A percentile compares a stretch with the other conserved stretches of the same genome.
Conservation (phyloP, 441 rosid species). For the Syzygium malaccense region DNA sequence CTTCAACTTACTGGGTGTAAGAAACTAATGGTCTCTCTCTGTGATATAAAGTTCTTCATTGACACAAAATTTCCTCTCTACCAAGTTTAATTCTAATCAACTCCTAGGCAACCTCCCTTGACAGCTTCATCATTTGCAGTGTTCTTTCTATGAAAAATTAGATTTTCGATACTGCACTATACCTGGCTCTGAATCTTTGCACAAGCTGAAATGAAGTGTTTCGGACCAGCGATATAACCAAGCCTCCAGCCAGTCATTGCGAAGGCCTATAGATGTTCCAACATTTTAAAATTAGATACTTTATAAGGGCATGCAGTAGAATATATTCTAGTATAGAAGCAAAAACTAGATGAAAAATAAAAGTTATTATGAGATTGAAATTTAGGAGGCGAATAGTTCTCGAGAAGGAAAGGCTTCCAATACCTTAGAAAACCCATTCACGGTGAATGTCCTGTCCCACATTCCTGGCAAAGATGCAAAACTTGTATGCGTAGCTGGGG, state of each 20-base stretch:
- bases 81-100: background rate
- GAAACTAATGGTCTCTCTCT: background rate
- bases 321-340: background rate
- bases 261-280: constrained; percentile 52
- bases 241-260: constrained; percentile 99
- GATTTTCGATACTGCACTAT: background rate
- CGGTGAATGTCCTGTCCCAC: constrained; percentile 92
- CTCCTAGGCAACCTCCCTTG: background rate
- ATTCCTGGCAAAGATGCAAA: constrained; percentile 94
- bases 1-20: background rate
- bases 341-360: background rate
- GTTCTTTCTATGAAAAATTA: background rate
- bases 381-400: background rate
- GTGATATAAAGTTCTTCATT: background rate
- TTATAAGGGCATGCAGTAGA: background rate
- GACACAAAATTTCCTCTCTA: background rate
- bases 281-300: background rate
- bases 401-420: background rate
- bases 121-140: background rate
- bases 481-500: constrained; percentile 88
- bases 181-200: constrained; percentile 98
- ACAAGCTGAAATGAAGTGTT: constrained; percentile 82
- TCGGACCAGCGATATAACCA: constrained; percentile 94
- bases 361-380: background rate
- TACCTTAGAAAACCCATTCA: constrained; percentile 98